A percentile compares a stretch with the other conserved stretches of the same genome.
Conservation (phyloP, 305 asterid species). For the Fraxinus platypoda region DNA sequence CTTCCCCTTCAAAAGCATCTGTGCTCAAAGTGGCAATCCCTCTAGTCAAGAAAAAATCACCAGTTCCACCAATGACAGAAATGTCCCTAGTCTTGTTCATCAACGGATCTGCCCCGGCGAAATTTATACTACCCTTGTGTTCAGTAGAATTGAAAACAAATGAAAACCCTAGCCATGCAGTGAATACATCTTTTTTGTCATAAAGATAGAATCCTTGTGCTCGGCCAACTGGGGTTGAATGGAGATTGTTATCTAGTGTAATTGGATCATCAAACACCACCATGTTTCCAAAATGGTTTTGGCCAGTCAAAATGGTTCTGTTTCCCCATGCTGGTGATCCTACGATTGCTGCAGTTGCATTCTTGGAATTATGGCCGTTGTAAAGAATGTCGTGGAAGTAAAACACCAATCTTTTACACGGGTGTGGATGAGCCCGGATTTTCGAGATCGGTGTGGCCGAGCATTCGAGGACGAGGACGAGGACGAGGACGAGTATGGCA, state of each 20-base stretch:
- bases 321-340: constrained; percentile 50
- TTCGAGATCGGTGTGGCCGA: constrained; percentile 9
- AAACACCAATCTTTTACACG: constrained; percentile 38
- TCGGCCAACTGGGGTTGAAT: constrained; percentile 50
- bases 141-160: constrained; percentile 47
- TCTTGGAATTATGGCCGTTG: constrained; percentile 38
- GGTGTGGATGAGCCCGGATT: background rate
- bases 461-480: constrained; percentile 24
- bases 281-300: constrained; percentile 53
- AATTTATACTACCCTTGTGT: constrained; percentile 44
- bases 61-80: too few relatives aligned
- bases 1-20: too few relatives aligned
- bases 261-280: constrained; percentile 58
- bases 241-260: constrained; percentile 47
- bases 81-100: constrained; percentile 54
- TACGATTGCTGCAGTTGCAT: constrained; percentile 43
- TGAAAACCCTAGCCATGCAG: constrained; percentile 56
- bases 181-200: constrained; percentile 38
- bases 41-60: too few relatives aligned
- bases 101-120: constrained; percentile 56
- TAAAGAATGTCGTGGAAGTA: constrained; percentile 50
- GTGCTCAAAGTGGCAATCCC: too few relatives aligned
- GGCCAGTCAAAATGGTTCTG: constrained; percentile 35
- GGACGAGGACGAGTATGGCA: constrained; percentile 13
- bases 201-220: constrained; percentile 61